phyloP scores from a whole-genome alignment of 495 filamentous ascomycete genomes.

The Aspergillus coremiiformis region DNA sequence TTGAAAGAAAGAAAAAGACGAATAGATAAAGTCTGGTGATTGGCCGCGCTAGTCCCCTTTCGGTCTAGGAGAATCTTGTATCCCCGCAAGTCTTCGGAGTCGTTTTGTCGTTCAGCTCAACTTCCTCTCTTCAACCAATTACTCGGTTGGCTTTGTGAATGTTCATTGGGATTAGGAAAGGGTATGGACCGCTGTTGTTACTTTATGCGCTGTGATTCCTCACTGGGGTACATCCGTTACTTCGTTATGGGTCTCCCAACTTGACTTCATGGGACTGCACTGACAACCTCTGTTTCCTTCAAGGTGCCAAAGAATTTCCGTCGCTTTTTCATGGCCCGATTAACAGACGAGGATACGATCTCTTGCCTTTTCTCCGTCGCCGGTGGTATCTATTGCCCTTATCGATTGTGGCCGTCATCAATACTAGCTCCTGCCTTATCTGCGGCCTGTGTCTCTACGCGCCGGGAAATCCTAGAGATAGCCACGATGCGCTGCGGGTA shows the following conservation, averaged over 20 bases:
- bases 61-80: not conserved
- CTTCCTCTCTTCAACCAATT: not conserved
- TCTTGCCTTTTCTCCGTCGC: not conserved
- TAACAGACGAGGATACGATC: not conserved
- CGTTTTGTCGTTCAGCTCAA: not conserved
- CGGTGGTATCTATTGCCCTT: not conserved
- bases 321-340: not conserved
- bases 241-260: not conserved
- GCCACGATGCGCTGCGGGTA: constrained; percentile 7
- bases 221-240: not conserved
- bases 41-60: not conserved
- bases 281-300: not conserved
- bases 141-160: not conserved
- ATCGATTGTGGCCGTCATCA: not conserved
- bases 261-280: not conserved
- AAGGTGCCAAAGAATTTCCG: not conserved
- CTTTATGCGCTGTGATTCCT: not conserved
- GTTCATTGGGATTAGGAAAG: not conserved
- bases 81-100: not conserved
- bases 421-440: too few species aligned
- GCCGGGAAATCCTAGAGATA: not conserved
- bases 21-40: not conserved
- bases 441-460: not conserved
- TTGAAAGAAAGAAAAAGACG: too few species aligned
- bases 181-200: not conserved